Evolutionary conservation across 1,284 basidiomycete genomes (phyloP), one percentile per base, ranked within the genome.

Genomic region (Puccinia sorghi): DNA sequence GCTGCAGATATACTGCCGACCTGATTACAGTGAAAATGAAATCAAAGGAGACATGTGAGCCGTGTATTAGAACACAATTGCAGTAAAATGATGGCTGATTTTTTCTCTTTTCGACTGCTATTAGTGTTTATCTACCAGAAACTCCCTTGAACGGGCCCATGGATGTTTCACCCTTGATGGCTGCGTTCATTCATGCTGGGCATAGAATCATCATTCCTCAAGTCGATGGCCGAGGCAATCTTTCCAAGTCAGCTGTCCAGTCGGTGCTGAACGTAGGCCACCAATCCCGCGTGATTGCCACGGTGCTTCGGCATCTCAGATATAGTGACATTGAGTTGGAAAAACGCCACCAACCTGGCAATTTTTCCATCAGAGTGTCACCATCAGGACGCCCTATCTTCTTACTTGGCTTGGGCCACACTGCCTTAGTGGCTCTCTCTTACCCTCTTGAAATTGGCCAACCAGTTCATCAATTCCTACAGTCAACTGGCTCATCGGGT

Each of bases 201-300:
- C 43, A 73, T 48, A 54, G 71, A 43, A 39, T 73, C n/a, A 61
- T 73, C 27, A 73, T 73, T 61, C 71, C 71, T 61, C 52, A 43
- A 46, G 22, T 59, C 32, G 27, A 61, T 27, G n/a, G 22, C 9
- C 17, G 9, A 11, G 22, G 46, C 6, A 37, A 37, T 12, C 9
- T 11, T 22, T 48, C 22, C 48, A 25, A 13, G 13, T 6, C 11
- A 32, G 27, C 12, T 27, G 22, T 17, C 27, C n/a, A 52, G 3
- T 41, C 41, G 6, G 12, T n/a, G 7, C 22, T 15, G 17, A 56
- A 73, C 43, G 57, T 73, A 46, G 71, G 54, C 13, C 54, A 59
- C 54, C 52, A 73, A 61, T 37, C 56, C n/a, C 56, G 56, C 9
- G 20, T 73, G 9, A 46, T 57, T 37, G 71, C 56, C 43, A 22